Base-by-base conservation (phyloP, 129 eudicot genomes). In the Tagetes patula region DNA sequence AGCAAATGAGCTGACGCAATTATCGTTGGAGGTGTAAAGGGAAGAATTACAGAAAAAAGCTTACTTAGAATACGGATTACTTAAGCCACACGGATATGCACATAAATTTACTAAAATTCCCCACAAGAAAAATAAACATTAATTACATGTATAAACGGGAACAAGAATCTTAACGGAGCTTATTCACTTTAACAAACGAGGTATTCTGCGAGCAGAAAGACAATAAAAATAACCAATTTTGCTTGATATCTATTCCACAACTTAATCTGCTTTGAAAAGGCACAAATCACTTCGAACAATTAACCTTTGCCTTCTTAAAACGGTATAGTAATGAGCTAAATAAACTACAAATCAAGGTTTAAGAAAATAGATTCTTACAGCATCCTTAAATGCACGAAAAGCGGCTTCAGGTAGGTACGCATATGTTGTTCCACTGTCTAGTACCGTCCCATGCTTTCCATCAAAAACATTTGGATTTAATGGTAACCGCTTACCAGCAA, bases 391-490 rank as follows among this genome's bases (percentile, higher is more conserved):
- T 53, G 97, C 95, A 73, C 11, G 69, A 88, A 83, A 95, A 58
- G 91, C 97, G 32, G 83, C 87, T 85, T 95, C 91, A 30, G 99
- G 99, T 64, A 95, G 76, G 69, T 90, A 95, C 7, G 94, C 96
- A 83, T 95, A 91, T 7, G 97, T 95, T 65, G 97, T 95, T 66
- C 99, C 97, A 73, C 96, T 90, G 76, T 90, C 97, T 10, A 91
- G 75, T 49, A 90, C 91, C 40, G 94, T 88, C 74, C 97, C 97
- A 80, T 86, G 96, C 60, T 86, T 90, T 52, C 90, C 90, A 72
- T 88, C 95, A 82, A 95, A 95, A 76, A 87, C 94, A 53, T 67
- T 77, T 0, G 91, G 85, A 71, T 70, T 72, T 45, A 95, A 40
- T 65, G 87, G 73, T 74, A 95, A 82, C 56, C 70, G 67, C 87